phyloP scores from a whole-genome alignment of 805 yeast species.

The Candida xiaguanensis region DNA sequence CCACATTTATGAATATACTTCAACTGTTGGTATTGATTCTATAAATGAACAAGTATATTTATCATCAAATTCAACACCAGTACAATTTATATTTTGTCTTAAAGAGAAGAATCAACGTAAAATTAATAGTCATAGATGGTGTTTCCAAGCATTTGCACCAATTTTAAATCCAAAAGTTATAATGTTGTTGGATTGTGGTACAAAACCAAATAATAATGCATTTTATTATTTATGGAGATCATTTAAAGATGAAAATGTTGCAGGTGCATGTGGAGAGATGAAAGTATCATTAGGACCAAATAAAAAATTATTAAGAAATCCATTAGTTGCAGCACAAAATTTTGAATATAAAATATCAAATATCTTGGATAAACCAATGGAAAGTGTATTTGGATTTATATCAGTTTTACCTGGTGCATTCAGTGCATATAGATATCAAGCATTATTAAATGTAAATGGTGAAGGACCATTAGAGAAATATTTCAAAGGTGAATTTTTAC shows the following conservation, averaged over 20 bases:
- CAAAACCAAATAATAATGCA: conserved; percentile 81
- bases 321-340: conserved; percentile 93
- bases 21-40: conserved; percentile 79
- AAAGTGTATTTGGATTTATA: conserved; percentile 90
- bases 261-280: conserved; percentile 98
- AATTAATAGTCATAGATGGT: conserved; percentile 96
- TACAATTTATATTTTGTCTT: conserved; percentile 83
- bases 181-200: conserved; percentile 88
- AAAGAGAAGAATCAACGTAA: conserved; percentile 87
- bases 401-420: conserved; percentile 96
- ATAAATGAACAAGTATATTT: conserved; percentile 66
- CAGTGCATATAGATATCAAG: conserved; percentile 86
- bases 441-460: conserved; percentile 69
- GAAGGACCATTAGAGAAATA: conserved; percentile 84
- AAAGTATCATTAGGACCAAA: conserved; percentile 73
- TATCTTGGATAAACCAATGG: conserved; percentile 93
- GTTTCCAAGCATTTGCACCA: conserved; percentile 87
- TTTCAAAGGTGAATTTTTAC: conserved; percentile 86
- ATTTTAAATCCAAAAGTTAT: conserved; percentile 78
- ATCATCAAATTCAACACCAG: conserved; percentile 67
- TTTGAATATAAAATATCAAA: conserved; percentile 96
- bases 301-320: conserved; percentile 56
- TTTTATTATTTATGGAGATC: conserved; percentile 88
- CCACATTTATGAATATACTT: conserved; percentile 90
- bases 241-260: conserved; percentile 76